Evolutionary conservation across 1,284 basidiomycete genomes (phyloP).

Genomic region (Bjerkandera adusta): DNA sequence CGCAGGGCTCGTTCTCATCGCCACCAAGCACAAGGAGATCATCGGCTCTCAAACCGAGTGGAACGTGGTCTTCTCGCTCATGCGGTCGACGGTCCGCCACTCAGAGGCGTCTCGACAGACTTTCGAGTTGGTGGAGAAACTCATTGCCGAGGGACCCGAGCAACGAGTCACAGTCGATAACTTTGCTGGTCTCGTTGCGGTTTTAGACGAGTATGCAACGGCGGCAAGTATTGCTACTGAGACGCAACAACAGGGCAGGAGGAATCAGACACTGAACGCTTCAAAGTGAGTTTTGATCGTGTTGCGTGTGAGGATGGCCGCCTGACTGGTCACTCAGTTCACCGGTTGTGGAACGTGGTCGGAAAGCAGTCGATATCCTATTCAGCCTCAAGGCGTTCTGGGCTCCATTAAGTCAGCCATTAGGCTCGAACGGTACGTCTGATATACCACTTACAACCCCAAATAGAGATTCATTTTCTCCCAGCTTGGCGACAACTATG

Average conservation of each 20-base stretch:
- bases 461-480: background rate
- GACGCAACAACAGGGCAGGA: conserved; percentile 51
- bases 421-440: conserved; percentile 32
- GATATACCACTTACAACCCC: background rate
- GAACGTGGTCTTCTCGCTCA: conserved; percentile 90
- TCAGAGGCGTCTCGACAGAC: conserved; percentile 87
- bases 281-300: conserved; percentile 49
- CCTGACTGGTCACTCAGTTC: conserved; percentile 39
- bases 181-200: conserved; percentile 75
- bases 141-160: conserved; percentile 58
- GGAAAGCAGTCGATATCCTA: conserved; percentile 80
- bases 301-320: background rate
- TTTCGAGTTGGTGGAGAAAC: conserved; percentile 69
- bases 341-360: conserved; percentile 75
- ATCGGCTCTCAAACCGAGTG: conserved; percentile 93
- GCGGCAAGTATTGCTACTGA: conserved; percentile 65
- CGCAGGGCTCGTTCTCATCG: conserved; percentile 77
- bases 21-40: conserved; percentile 73
- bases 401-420: conserved; percentile 49
- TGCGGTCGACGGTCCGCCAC: conserved; percentile 83
- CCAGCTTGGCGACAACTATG: conserved; percentile 82
- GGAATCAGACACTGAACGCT: conserved; percentile 48
- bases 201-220: conserved; percentile 87
- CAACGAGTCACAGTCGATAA: conserved; percentile 76
- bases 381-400: conserved; percentile 70